A percentile compares a stretch with the other conserved stretches of the same genome.
Evolutionary conservation across 1,284 basidiomycete species (phyloP).

Genomic region (Sporisorium graminicola): DNA sequence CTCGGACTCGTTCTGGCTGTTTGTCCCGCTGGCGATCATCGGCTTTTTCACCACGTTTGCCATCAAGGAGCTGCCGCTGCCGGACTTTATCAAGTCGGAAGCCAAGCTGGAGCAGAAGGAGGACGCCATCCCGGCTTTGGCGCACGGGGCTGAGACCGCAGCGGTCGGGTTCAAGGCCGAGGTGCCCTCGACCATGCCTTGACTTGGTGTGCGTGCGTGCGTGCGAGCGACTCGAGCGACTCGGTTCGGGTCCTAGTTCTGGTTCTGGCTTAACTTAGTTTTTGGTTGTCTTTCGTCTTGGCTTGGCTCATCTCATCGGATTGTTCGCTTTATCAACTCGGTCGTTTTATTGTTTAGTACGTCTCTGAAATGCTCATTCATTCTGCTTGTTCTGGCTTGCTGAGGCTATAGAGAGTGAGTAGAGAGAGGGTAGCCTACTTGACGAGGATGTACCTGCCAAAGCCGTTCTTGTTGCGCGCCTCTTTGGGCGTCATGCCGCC

Average conservation of each 20-base stretch:
- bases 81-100: constrained; percentile 39
- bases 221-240: too few relatives aligned
- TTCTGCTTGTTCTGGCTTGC: too few relatives aligned
- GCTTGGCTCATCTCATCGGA: too few relatives aligned
- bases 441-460: constrained; percentile 23
- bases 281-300: too few relatives aligned
- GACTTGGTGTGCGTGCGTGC: not conserved
- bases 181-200: constrained; percentile 20
- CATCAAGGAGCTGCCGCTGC: constrained; percentile 42
- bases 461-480: constrained; percentile 6
- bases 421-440: too few relatives aligned
- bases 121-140: constrained; percentile 9
- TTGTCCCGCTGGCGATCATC: constrained; percentile 37
- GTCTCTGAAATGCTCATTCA: too few relatives aligned
- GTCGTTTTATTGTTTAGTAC: too few relatives aligned
- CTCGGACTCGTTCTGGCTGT: constrained; percentile 22
- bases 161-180: constrained; percentile 1
- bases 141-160: not conserved
- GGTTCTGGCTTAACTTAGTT: too few relatives aligned
- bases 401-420: too few relatives aligned
- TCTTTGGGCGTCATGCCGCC: constrained; percentile 27
- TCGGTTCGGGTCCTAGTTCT: too few relatives aligned
- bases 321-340: not conserved
- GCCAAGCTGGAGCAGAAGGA: constrained; percentile 21
- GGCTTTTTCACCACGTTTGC: constrained; percentile 29